These are phyloP conservation scores for Aspergillus sp. DNA, from an alignment of 2,329 filamentous ascomycete species.

Conservation along the genomic window DNA sequence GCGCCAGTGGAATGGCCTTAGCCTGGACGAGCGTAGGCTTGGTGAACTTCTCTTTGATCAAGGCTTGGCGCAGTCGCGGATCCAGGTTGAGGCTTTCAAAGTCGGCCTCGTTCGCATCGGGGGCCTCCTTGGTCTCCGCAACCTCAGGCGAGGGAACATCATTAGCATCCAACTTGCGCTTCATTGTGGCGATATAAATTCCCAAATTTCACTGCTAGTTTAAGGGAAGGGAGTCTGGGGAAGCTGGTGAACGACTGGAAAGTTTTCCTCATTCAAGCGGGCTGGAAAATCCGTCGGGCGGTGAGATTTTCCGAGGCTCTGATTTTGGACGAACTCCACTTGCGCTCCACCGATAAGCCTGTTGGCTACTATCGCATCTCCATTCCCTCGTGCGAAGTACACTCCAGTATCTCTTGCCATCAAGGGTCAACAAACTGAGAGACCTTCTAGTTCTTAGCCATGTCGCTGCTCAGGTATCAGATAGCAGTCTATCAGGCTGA, in stretches of 20 bases:
- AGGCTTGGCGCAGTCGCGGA: slow-evolving; percentile 78
- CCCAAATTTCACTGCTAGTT: neutral
- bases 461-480: neutral
- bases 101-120: slow-evolving; percentile 45
- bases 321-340: slow-evolving; percentile 12
- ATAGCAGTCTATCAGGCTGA: neutral
- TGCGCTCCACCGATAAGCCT: slow-evolving; percentile 2
- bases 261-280: slow-evolving; percentile 27
- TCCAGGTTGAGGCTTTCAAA: slow-evolving; percentile 83
- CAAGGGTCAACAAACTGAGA: too few relatives aligned
- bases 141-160: slow-evolving; percentile 46
- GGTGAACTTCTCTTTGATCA: slow-evolving; percentile 80
- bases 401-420: too few relatives aligned
- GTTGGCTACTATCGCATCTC: neutral
- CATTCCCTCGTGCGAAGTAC: too few relatives aligned
- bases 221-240: neutral
- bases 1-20: slow-evolving; percentile 81
- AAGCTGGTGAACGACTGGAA: slow-evolving; percentile 19
- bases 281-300: slow-evolving; percentile 34
- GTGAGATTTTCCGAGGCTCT: slow-evolving; percentile 34
- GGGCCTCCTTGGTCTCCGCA: slow-evolving; percentile 27
- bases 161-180: slow-evolving; percentile 53
- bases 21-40: slow-evolving; percentile 87
- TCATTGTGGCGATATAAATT: slow-evolving; percentile 40
- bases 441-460: neutral